Percentiles rank a stretch among this genome's conserved stretches.
phyloP scores from a whole-genome alignment of 257 asterid genomes.

The Verbena officinalis region DNA sequence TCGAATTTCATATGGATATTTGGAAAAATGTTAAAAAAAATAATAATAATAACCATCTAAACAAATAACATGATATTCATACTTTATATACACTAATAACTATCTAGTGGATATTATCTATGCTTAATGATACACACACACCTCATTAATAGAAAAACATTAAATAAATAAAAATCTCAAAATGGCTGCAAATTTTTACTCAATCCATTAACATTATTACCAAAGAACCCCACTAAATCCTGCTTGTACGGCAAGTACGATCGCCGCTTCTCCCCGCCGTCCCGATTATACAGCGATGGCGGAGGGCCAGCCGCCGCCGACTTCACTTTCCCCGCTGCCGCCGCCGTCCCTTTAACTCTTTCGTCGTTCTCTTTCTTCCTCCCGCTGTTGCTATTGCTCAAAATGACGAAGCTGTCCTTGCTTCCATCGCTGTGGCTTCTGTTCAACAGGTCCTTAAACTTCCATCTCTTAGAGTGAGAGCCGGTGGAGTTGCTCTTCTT shows the following conservation, averaged over 20 bases:
- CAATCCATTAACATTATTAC: constrained; percentile 37
- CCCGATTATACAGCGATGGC: constrained; percentile 24
- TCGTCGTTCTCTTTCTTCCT: constrained; percentile 31
- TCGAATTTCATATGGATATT: no score
- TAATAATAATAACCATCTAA: no score
- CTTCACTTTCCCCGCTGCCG: constrained; percentile 27
- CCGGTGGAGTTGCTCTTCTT: constrained; percentile 59
- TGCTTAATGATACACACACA: no score
- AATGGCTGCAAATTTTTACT: constrained; percentile 41
- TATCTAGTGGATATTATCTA: no score
- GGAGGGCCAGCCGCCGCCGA: constrained; percentile 30
- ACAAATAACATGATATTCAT: constrained; percentile 15
- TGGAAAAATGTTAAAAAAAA: no score
- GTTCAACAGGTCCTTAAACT: constrained; percentile 41
- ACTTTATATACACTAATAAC: no score
- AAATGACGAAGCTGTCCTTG: constrained; percentile 40
- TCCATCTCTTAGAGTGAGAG: constrained; percentile 52
- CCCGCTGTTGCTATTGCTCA: constrained; percentile 30
- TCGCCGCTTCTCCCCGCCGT: constrained; percentile 44
- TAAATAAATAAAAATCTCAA: constrained; percentile 20
- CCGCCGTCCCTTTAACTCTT: constrained; percentile 15
- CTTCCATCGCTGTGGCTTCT: constrained; percentile 59
- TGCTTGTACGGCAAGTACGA: constrained; percentile 47
- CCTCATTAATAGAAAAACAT: not conserved
- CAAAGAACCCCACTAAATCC: constrained; percentile 48